Conservation (phyloP, 805 yeast genomes). For the Wickerhamomyces queroliae region DNA sequence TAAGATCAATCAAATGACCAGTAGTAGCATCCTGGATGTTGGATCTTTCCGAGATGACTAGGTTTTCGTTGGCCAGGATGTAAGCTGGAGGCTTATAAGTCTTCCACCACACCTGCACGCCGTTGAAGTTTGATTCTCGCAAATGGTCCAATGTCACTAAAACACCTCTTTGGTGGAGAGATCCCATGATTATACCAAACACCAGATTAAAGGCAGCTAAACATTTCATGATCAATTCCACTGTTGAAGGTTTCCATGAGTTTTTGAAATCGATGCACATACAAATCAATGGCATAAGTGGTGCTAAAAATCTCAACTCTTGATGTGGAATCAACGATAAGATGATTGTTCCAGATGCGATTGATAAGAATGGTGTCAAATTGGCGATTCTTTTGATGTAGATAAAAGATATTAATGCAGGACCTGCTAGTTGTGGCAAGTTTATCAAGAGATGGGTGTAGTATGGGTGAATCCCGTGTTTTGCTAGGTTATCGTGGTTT, state of each 20-base stretch:
- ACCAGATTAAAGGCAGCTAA: slow-evolving; percentile 65
- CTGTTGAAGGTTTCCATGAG: slow-evolving; percentile 11
- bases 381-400: slow-evolving; percentile 24
- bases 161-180: slow-evolving; percentile 87
- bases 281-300: slow-evolving; percentile 66
- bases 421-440: slow-evolving; percentile 80
- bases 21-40: slow-evolving; percentile 1
- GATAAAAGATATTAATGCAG: slow-evolving; percentile 45
- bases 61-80: slow-evolving; percentile 39
- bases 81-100: slow-evolving; percentile 93
- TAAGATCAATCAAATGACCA: slow-evolving; percentile 34
- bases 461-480: slow-evolving; percentile 80
- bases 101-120: slow-evolving; percentile 79
- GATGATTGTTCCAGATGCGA: slow-evolving; percentile 52
- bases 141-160: slow-evolving; percentile 53
- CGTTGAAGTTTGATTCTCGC: slow-evolving; percentile 20
- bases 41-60: slow-evolving; percentile 20
- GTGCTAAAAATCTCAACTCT: slow-evolving; percentile 82
- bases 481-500: slow-evolving; percentile 47
- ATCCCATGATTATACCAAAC: slow-evolving; percentile 66
- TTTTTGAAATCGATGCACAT: slow-evolving; percentile 46
- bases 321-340: slow-evolving; percentile 85
- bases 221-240: slow-evolving; percentile 17
- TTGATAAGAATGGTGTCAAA: slow-evolving; percentile 54
- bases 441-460: slow-evolving; percentile 72